Base-by-base conservation (phyloP, 2,329 filamentous ascomycete species). In the Exserohilum turcica region DNA sequence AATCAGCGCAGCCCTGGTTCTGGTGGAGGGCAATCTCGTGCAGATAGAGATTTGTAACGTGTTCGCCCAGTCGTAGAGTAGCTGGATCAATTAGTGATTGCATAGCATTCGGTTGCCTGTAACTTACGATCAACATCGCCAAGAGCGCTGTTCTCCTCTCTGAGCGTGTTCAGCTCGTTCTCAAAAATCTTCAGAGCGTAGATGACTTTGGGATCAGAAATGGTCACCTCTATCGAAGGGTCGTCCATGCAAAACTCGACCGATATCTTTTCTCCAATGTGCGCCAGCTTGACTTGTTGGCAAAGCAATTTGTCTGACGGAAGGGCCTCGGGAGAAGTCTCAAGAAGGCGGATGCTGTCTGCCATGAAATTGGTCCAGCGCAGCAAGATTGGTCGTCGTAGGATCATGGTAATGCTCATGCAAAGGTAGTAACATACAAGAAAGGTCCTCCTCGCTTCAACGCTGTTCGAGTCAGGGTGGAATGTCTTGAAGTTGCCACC, bases 351-450 rank as follows among this genome's bases (percentile, higher is more conserved):
- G 29, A 87, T 70, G 60, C 82, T 85, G 62, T 87, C 84, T 40
- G 85, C 82, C 78, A 86, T 85, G 66, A 86, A 86, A 27, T 84
- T 79, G 21, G 80, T 82, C 83, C 84, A 86, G 13, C 83, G 80
- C 15, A 86, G 74, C 2, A 86, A 75, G 33, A 85, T 82, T 0
- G 82, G 79, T 12, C 84, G 79, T 35, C 84, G 77, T 32, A 86
- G 73, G 8, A 85, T 80, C 77, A 85, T 84, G 13, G 84, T 78
- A 8, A 81, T 80, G 62, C 83, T 85, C 57, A 64, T 82, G 48
- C 80, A 82, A 54, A 86, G 71, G 60, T 85, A 84, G 71, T 87
- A 87, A 69, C 84, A 86, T 1, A 80, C 81, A 33, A 86, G 69
- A 78, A 84, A 86, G 1, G 84, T 81, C 47, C 85, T 74, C 47